Evolutionary conservation across 371 early-diverging fungal species (phyloP).

Genomic region (Rhizopus delemar): DNA sequence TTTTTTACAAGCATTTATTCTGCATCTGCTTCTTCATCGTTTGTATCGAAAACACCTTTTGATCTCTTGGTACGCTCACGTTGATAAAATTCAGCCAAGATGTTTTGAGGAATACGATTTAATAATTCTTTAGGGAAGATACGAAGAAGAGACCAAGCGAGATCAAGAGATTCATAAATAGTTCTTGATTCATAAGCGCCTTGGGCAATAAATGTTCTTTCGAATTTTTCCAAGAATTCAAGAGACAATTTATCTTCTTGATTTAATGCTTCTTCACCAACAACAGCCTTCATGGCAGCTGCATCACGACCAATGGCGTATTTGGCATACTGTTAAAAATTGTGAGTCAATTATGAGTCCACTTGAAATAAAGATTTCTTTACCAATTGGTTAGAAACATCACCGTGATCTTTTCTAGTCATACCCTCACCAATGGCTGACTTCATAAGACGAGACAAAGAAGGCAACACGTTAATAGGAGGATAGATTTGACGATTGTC

Average conservation of each 20-base stretch:
- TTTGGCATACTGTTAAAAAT: conserved; percentile 87
- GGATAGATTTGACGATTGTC: conserved; percentile 99
- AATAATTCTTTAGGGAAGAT: conserved; percentile 99
- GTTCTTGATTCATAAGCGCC: conserved; percentile 93
- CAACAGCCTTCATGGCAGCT: conserved; percentile 99
- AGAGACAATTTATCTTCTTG: conserved; percentile 98
- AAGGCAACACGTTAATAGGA: conserved; percentile 99
- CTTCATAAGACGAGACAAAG: conserved; percentile 99
- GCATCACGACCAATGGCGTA: conserved; percentile 99
- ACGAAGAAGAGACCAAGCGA: conserved; percentile 98
- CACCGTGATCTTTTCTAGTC: conserved; percentile 99
- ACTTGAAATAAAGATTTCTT: neutral
- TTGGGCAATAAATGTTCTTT: conserved; percentile 97
- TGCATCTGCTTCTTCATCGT: conserved; percentile 38
- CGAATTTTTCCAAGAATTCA: conserved; percentile 99
- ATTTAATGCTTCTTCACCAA: conserved; percentile 99
- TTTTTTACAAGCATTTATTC: conserved; percentile 1
- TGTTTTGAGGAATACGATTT: conserved; percentile 98
- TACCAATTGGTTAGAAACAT: conserved; percentile 99
- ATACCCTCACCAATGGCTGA: conserved; percentile 99
- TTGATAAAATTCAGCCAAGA: conserved; percentile 95
- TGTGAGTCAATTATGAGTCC: no score
- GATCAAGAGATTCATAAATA: conserved; percentile 96
- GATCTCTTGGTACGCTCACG: conserved; percentile 69
- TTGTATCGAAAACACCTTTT: conserved; percentile 54